Base-by-base conservation (phyloP, 257 asterid species). In the Galeopsis tetrahit region DNA sequence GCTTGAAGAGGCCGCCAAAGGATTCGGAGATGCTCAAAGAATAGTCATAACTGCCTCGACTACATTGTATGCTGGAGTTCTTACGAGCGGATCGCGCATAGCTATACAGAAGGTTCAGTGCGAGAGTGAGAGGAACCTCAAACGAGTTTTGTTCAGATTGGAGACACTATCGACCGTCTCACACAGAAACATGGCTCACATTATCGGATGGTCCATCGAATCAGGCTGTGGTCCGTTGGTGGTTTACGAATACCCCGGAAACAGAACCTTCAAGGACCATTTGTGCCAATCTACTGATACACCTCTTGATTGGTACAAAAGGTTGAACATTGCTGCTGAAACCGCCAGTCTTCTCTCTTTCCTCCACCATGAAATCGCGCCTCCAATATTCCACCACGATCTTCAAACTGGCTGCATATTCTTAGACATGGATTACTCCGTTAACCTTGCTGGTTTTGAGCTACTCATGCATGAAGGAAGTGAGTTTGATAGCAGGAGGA, bases 1-100 rank as follows among this genome's bases (percentile, higher is more conserved):
- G 77, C 96, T 87, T 17, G 86, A 85, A 64, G 89, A 83, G 56
- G 91, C 96, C 70, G 85, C 90, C 42, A 81, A 75, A 71, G 88
- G 96, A 43, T 89, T 89, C 34, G 71, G 72, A 5, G 85, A 89
- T 2, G 75, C 31, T n/a, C 83, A 76, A 64, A 82, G 80, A 58
- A 76, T 85, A 17, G 62, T 65, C 1, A 90, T 75, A 32, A 65
- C 66, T 40, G 40, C 66, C 14, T 52, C 49, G 6, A 72, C 75
- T 38, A 77, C 84, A 15, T 56, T 87, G 40, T 85, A 89, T 53
- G 71, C 81, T 28, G 93, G 91, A 69, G 52, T 76, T 46, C 82
- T 89, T 42, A 3, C 14, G 0, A 85, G 82, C 4, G 91, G 85
- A 65, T 77, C 78, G 14, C 81, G 32, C 7, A 72, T 87, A 3